These are phyloP conservation scores for Phytophthora pini DNA, from an alignment of 352 stramenopile genomes.

Conservation along the genomic window DNA sequence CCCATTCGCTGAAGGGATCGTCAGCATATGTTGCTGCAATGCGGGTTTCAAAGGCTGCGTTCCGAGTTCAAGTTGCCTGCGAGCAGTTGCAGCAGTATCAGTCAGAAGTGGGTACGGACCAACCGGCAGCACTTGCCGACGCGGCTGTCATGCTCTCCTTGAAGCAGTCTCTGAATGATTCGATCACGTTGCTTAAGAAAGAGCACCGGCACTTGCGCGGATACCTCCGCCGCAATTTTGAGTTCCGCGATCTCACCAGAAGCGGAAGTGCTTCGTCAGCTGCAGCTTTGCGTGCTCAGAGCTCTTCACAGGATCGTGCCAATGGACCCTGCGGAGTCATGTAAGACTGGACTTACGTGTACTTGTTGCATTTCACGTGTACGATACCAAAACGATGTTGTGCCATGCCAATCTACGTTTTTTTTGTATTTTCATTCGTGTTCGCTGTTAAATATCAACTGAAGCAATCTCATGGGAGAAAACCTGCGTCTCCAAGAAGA, in stretches of 20 bases:
- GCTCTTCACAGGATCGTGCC: slow-evolving; percentile 26
- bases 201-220: slow-evolving; percentile 71
- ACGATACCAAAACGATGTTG: slow-evolving; percentile 27
- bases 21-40: slow-evolving; percentile 82
- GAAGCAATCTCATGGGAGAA: slow-evolving; percentile 88
- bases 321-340: slow-evolving; percentile 43
- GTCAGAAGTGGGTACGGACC: slow-evolving; percentile 28
- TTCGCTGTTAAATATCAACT: slow-evolving; percentile 45
- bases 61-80: slow-evolving; percentile 79
- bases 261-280: slow-evolving; percentile 28
- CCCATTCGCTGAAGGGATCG: slow-evolving; percentile 83
- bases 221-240: slow-evolving; percentile 85
- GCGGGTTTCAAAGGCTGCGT: slow-evolving; percentile 80
- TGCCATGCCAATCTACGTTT: slow-evolving; percentile 32
- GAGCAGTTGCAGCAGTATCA: slow-evolving; percentile 66
- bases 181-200: slow-evolving; percentile 53
- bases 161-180: slow-evolving; percentile 37
- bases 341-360: slow-evolving; percentile 21
- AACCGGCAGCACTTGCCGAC: slow-evolving; percentile 24
- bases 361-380: slow-evolving; percentile 25
- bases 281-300: slow-evolving; percentile 10
- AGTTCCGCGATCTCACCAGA: slow-evolving; percentile 50
- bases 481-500: slow-evolving; percentile 86
- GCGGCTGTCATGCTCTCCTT: slow-evolving; percentile 24
- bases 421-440: slow-evolving; percentile 28